Base-by-base conservation (phyloP, 2,329 filamentous ascomycete genomes). In the Aureobasidium sp. region DNA sequence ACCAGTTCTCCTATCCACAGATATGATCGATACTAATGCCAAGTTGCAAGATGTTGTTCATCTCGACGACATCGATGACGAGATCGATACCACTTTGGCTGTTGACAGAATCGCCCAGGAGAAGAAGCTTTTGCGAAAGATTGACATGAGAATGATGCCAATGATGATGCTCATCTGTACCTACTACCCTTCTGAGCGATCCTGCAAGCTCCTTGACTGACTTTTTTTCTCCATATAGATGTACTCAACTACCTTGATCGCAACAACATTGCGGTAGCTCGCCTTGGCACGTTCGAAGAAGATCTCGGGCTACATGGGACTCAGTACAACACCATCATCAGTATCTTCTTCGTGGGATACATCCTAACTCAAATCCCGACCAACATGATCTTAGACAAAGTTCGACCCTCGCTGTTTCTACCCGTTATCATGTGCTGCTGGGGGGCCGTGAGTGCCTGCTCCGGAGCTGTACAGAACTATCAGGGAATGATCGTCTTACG, bases 111-210 rank as follows among this genome's bases (percentile, higher is more conserved):
- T 59, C 4, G 33, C 47, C 48, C n/a, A 42, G 51, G 90, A 93
- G 73, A 81, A 77, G 61, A 83, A 79, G 25, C 79, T 94, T 71
- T 86, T 89, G 74, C 86, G 88, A 71, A 94, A 93, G 80, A 89
- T 94, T 64, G 92, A 94, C 74, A 71, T 85, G 23, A 85, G 91
- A 58, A 67, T 94, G 76, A 81, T 93, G 66, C 90, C 91, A 0
- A 89, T 89, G 79, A 81, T 94, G 66, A 88, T 94, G 60, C 76
- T 93, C 69, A 92, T 94, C 81, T 94, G 93, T 73, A 33, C 18
- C 27, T 59, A 1, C 23, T 10, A 16, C 2, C 33, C 5, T 55
- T 18, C 10, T 7, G 1, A 2, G 3, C 2, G 20, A 40, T 27
- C 11, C 23, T 18, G 11, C 5, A 5, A 7, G 16, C 11, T 13